Base-by-base conservation (phyloP, 73 alveolate species). In the Breviolum minutum region DNA sequence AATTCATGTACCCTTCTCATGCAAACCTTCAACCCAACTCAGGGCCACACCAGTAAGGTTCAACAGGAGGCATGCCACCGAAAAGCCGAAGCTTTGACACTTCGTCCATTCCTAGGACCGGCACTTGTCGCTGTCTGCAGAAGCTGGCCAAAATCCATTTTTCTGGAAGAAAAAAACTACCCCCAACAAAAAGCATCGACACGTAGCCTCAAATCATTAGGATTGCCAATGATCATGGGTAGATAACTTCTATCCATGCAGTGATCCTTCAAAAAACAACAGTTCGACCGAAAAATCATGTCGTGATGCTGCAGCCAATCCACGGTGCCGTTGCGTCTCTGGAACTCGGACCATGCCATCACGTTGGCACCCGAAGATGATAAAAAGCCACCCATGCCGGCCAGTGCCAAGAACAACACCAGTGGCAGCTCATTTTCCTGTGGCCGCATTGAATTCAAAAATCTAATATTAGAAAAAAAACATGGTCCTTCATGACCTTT, bases 311-410 rank as follows among this genome's bases (percentile, higher is more conserved):
- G 77, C 54, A 40, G 54, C 54, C 54, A 40, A 40, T 40, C 54
- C 54, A 40, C 83, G 48, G 20, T 61, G 64, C 94, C 94, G 16
- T 14, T 12, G 63, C 79, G 81, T 27, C 29, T 62, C 80, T 86
- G 77, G 80, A 12, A 63, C 63, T 61, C 81, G 29, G 79, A 63
- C 79, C 80, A 86, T 13, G 79, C 81, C 94, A 86, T 26, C 80
- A 86, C 94, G 20, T 86, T 86, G 64, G 94, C 94, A n/a, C 94
- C 94, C 13, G 81, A 86, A 0, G 94, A 22, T 7, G 94, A 86
- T 14, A 86, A 27, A 30, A 86, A 86, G 11, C 94, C 94, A 13
- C 94, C 94, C 27, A 26, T 32, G 80, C 94, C 94, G 14, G 94
- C 94, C 81, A 86, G 79, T 79, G n/a, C n/a, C 30, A 86, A 19